A percentile compares a stretch with the other conserved stretches of the same genome.
Conservation (phyloP, 495 filamentous ascomycete species). For the Oidiodendron maius region DNA sequence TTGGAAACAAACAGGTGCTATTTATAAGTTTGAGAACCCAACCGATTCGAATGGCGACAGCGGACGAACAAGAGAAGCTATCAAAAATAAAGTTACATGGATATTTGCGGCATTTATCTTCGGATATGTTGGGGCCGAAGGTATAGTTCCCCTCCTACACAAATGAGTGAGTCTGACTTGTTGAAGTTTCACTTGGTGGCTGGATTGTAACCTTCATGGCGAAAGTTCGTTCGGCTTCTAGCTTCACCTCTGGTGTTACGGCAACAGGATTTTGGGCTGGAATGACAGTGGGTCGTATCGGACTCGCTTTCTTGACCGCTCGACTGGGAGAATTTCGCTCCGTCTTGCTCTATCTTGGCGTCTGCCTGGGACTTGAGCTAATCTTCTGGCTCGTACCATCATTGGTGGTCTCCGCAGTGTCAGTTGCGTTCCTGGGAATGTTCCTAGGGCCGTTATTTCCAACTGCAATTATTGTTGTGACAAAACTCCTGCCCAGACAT, state of each 20-base stretch:
- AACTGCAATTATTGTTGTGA: slow-evolving; percentile 66
- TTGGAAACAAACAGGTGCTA: slow-evolving; percentile 60
- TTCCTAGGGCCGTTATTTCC: slow-evolving; percentile 79
- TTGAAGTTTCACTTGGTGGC: slow-evolving; percentile 66
- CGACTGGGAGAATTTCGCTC: slow-evolving; percentile 63
- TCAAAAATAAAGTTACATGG: slow-evolving; percentile 61
- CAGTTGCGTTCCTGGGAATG: slow-evolving; percentile 68
- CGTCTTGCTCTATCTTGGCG: slow-evolving; percentile 48
- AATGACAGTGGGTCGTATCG: slow-evolving; percentile 68
- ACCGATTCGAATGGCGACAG: slow-evolving; percentile 26
- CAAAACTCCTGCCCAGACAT: slow-evolving; percentile 69
- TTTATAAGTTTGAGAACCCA: slow-evolving; percentile 49
- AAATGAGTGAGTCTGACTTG: neutral
- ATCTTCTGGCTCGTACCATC: slow-evolving; percentile 81
- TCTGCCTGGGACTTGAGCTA: slow-evolving; percentile 65
- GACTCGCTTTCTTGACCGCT: slow-evolving; percentile 61
- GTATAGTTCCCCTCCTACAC: neutral
- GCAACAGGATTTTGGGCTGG: slow-evolving; percentile 82
- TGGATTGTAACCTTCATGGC: slow-evolving; percentile 88
- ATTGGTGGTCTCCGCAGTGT: slow-evolving; percentile 64
- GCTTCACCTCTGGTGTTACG: slow-evolving; percentile 65
- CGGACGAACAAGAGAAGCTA: slow-evolving; percentile 44
- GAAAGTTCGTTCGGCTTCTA: slow-evolving; percentile 61
- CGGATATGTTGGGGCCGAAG: slow-evolving; percentile 74
- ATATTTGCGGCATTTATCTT: slow-evolving; percentile 70